These are phyloP conservation scores for Helianthus annuus DNA, from an alignment of 129 eudicot genomes.

Conservation along the genomic window HanXRQr2.0-SUNRISE NC_035447.2:6093005-6093504, in stretches of 20 bases:
- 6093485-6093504: too few species aligned
- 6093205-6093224: conserved; percentile 64
- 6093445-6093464: too few species aligned
- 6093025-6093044: too few species aligned
- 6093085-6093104: conserved; percentile 82
- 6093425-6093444: too few species aligned
- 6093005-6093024: too few species aligned
- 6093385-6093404: neutral
- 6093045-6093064: too few species aligned
- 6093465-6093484: too few species aligned
- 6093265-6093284: conserved; percentile 86
- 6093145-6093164: too few species aligned
- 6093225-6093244: conserved; percentile 60
- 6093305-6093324: neutral
- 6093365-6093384: too few species aligned
- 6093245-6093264: conserved; percentile 69
- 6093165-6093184: conserved; percentile 64
- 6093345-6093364: neutral
- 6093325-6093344: neutral
- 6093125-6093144: neutral
- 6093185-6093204: conserved; percentile 84
- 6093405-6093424: neutral
- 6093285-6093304: conserved; percentile 51
- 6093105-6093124: neutral
- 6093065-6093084: conserved; percentile 57